phyloP scores from a whole-genome alignment of 441 rosid species.

The Erodium texanum region DNA sequence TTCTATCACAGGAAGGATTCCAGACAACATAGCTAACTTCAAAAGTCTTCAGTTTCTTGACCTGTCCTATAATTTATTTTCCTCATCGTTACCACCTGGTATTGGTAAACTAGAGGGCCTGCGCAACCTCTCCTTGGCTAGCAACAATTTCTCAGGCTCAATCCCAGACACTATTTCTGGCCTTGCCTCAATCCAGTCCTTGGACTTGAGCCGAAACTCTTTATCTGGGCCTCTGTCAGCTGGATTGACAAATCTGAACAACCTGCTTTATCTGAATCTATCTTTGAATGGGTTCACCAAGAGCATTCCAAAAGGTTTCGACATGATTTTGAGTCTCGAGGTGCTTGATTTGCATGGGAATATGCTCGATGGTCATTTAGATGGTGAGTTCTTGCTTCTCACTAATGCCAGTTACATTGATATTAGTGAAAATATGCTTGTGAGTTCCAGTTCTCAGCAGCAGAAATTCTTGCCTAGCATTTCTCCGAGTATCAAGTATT shows the following conservation, averaged over 20 bases:
- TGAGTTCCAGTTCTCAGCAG: slow-evolving; percentile 41
- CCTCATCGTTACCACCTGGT: slow-evolving; percentile 45
- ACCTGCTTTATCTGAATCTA: slow-evolving; percentile 52
- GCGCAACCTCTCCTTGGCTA: slow-evolving; percentile 64
- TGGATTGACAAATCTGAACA: slow-evolving; percentile 49
- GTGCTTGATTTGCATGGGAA: slow-evolving; percentile 80
- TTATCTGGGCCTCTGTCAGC: slow-evolving; percentile 61
- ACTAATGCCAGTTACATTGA: slow-evolving; percentile 75
- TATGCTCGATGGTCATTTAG: slow-evolving; percentile 62
- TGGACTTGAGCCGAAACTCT: slow-evolving; percentile 79
- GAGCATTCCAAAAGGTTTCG: slow-evolving; percentile 69
- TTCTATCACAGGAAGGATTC: slow-evolving; percentile 60
- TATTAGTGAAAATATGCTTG: slow-evolving; percentile 62
- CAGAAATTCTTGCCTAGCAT: slow-evolving; percentile 62
- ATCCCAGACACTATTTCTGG: slow-evolving; percentile 61
- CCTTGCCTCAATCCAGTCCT: slow-evolving; percentile 54
- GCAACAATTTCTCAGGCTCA: slow-evolving; percentile 85
- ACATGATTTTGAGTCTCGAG: slow-evolving; percentile 48
- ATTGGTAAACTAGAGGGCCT: slow-evolving; percentile 59
- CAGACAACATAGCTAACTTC: slow-evolving; percentile 54
- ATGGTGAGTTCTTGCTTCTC: slow-evolving; percentile 65
- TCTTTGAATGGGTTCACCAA: slow-evolving; percentile 56
- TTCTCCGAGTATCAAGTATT: slow-evolving; percentile 63
- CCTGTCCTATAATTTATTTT: slow-evolving; percentile 66
- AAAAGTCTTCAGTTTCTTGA: slow-evolving; percentile 68